Conservation (phyloP, 371 early-diverging fungal species). For the Quaeritorhiza haematococci region DNA sequence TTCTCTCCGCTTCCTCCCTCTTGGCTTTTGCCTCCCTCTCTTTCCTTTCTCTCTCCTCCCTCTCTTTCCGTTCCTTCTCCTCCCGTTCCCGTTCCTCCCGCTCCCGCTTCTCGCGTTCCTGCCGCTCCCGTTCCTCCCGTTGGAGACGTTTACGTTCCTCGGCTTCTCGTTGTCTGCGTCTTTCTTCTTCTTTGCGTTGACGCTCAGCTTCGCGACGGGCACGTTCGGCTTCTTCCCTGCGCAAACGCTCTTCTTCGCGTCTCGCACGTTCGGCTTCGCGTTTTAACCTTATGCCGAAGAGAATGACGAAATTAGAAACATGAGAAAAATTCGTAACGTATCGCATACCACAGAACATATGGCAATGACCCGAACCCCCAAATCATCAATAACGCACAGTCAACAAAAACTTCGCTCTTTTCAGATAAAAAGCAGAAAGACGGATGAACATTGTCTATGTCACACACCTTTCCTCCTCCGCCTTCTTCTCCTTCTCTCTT, state of each 20-base stretch:
- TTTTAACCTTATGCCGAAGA: constrained; percentile 3
- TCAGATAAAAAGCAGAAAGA: too few species aligned
- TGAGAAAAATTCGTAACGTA: too few species aligned
- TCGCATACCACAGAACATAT: too few species aligned
- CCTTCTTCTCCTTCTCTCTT: constrained; percentile 12
- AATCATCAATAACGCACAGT: background rate
- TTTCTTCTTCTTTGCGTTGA: constrained; percentile 48
- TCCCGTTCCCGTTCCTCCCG: constrained; percentile 30
- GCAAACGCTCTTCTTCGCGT: constrained; percentile 48
- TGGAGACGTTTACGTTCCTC: constrained; percentile 53
- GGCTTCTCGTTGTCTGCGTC: constrained; percentile 54
- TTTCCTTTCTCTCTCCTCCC: constrained; percentile 30
- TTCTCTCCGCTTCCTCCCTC: constrained; percentile 25
- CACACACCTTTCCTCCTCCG: constrained; percentile 52
- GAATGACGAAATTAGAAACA: background rate
- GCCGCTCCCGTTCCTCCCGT: constrained; percentile 41
- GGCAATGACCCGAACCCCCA: too few species aligned
- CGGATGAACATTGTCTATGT: too few species aligned
- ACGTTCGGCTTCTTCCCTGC: constrained; percentile 50
- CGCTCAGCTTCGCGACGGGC: constrained; percentile 53
- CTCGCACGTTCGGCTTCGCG: constrained; percentile 31
- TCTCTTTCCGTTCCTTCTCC: constrained; percentile 34
- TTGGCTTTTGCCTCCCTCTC: too few species aligned
- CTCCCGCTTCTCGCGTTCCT: constrained; percentile 34
- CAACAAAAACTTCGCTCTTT: constrained; percentile 29